Conservation (phyloP, 2,329 filamentous ascomycete genomes). For the Emmonsiellopsis sp. region DNA sequence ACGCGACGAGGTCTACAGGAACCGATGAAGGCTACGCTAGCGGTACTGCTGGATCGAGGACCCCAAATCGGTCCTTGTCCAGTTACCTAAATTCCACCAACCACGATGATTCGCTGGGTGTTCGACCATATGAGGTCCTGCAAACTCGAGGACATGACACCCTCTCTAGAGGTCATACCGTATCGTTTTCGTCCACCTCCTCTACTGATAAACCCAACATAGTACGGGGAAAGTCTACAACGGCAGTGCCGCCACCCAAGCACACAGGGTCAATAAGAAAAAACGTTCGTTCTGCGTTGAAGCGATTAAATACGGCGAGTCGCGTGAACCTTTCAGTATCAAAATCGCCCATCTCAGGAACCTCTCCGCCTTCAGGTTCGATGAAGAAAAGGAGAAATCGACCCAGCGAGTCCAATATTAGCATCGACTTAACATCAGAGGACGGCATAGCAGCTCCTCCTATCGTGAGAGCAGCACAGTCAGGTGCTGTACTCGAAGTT, state of each 20-base stretch:
- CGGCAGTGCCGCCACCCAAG: not conserved
- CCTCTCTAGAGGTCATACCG: not conserved
- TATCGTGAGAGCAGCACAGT: conserved; percentile 29
- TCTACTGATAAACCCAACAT: not conserved
- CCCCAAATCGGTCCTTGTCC: conserved; percentile 9
- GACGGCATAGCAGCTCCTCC: conserved; percentile 22
- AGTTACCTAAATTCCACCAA: conserved; percentile 2
- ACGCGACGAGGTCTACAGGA: conserved; percentile 12
- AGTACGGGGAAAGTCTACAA: conserved; percentile 1
- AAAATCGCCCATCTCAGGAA: conserved; percentile 5
- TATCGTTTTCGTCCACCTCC: not conserved
- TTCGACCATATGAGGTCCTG: not conserved
- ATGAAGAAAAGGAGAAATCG: conserved; percentile 14
- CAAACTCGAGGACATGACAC: not conserved
- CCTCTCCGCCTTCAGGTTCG: conserved; percentile 9
- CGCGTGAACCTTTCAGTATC: not conserved
- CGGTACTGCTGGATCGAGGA: conserved; percentile 10
- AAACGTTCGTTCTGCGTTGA: conserved; percentile 4
- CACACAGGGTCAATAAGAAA: conserved; percentile 4
- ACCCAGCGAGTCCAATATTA: conserved; percentile 22
- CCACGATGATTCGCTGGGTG: not conserved
- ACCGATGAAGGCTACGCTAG: conserved; percentile 23
- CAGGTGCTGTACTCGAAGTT: conserved; percentile 25
- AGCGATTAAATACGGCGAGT: conserved; percentile 6
- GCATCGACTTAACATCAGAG: conserved; percentile 26